These are phyloP conservation scores for Penicillium malachiteum DNA, from an alignment of 495 filamentous ascomycete species.

Conservation along the genomic window DNA sequence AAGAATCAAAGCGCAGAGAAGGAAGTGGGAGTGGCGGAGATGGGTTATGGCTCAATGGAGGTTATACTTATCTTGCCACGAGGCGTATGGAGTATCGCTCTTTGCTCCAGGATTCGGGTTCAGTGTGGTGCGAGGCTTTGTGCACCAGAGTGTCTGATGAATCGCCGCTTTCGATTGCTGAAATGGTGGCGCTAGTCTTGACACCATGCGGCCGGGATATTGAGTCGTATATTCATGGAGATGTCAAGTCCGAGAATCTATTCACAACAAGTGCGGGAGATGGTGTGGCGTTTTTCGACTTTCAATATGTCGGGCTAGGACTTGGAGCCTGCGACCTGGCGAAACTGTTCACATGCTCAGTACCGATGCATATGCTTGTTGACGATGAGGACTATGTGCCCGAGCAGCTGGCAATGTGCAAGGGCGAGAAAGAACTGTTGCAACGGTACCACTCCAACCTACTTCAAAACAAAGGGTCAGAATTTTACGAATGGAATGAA, in stretches of 20 bases:
- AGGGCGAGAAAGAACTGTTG: conserved; percentile 30
- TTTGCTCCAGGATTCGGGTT: conserved; percentile 24
- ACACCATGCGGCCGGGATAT: conserved; percentile 27
- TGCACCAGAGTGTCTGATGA: conserved; percentile 9
- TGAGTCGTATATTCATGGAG: conserved; percentile 42
- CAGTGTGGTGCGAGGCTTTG: conserved; percentile 34
- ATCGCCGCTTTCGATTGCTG: conserved; percentile 25
- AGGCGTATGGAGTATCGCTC: conserved; percentile 34
- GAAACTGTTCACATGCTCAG: conserved; percentile 43
- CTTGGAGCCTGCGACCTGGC: conserved; percentile 42
- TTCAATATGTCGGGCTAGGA: conserved; percentile 40
- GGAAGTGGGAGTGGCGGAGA: not conserved
- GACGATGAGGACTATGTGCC: conserved; percentile 24
- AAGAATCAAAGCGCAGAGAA: conserved; percentile 23
- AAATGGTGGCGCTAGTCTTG: conserved; percentile 31
- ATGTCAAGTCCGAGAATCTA: conserved; percentile 46
- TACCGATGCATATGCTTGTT: conserved; percentile 32
- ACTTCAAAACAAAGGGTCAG: conserved; percentile 9
- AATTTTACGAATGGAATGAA: conserved; percentile 26
- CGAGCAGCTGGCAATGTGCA: conserved; percentile 27
- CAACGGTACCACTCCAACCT: conserved; percentile 25
- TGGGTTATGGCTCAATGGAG: conserved; percentile 39
- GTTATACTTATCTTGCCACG: conserved; percentile 42
- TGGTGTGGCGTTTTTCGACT: conserved; percentile 40
- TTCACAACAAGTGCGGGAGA: conserved; percentile 32